Percentiles rank a stretch among this genome's conserved stretches.
These are phyloP conservation scores for Euphorbia pulcherrima DNA, from an alignment of 345 rosid genomes.

Conservation along the genomic window DNA sequence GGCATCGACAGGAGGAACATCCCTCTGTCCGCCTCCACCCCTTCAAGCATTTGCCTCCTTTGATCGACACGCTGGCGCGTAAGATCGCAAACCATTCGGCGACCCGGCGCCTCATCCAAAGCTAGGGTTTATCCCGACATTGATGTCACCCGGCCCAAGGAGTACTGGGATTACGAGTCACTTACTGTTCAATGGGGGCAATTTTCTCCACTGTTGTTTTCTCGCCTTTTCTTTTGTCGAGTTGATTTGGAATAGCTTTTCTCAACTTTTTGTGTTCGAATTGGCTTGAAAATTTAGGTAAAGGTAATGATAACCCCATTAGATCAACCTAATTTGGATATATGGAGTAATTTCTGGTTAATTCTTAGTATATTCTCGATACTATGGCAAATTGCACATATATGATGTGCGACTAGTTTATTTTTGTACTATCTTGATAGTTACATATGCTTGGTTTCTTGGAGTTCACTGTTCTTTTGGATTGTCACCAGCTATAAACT, in stretches of 20 bases:
- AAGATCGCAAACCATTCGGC: constrained; percentile 92
- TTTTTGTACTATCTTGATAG: neutral
- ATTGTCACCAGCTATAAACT: neutral
- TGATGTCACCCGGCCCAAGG: constrained; percentile 83
- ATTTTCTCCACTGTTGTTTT: neutral
- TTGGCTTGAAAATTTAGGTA: neutral
- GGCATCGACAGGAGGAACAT: neutral
- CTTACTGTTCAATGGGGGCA: constrained; percentile 88
- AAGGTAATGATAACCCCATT: neutral
- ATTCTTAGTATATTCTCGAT: neutral
- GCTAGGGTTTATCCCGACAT: constrained; percentile 92
- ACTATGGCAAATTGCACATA: neutral
- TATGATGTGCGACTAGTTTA: neutral
- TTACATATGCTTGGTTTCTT: neutral
- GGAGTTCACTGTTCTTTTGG: neutral
- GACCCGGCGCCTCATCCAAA: constrained; percentile 90
- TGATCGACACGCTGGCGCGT: constrained; percentile 79
- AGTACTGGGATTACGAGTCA: constrained; percentile 85
- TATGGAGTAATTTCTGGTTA: neutral
- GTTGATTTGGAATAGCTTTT: neutral
- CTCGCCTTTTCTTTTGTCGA: neutral
- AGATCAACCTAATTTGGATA: neutral
- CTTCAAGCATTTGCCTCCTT: constrained; percentile 25
- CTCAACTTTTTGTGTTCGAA: neutral
- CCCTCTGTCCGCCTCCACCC: constrained; percentile 7